These are phyloP conservation scores for Talaromyces verruculosus DNA, from an alignment of 2,329 filamentous ascomycete genomes.

Conservation along the genomic window DNA sequence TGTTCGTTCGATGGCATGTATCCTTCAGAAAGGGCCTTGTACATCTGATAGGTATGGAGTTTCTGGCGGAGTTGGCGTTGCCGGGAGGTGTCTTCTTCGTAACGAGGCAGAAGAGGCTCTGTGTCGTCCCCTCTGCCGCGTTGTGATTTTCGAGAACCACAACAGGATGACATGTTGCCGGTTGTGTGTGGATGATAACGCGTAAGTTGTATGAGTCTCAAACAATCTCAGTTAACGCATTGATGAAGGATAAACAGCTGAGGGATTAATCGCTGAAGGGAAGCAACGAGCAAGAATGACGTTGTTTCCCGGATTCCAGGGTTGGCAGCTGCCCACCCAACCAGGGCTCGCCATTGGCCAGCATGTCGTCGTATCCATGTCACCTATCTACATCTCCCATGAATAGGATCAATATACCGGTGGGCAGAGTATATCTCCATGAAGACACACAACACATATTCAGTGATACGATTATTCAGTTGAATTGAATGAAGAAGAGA, in stretches of 20 bases:
- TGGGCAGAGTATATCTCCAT: neutral
- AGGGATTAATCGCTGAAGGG: neutral
- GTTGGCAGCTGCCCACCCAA: conserved; percentile 16
- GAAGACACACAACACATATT: neutral
- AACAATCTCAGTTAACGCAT: neutral
- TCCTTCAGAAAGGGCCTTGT: conserved; percentile 75
- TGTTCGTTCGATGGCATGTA: conserved; percentile 94
- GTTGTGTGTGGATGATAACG: neutral
- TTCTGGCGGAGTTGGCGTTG: conserved; percentile 82
- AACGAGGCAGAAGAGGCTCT: conserved; percentile 77
- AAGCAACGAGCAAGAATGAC: conserved; percentile 15
- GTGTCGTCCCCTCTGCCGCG: conserved; percentile 58
- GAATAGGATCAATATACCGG: neutral
- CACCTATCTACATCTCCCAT: neutral
- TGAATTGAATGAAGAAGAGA: neutral
- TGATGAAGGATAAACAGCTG: neutral
- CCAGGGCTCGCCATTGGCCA: neutral
- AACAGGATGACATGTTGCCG: conserved; percentile 61
- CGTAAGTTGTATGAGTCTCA: neutral
- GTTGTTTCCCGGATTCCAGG: conserved; percentile 12
- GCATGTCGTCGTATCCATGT: neutral
- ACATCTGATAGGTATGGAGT: conserved; percentile 90
- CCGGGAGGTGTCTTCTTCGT: conserved; percentile 69
- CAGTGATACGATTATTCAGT: neutral
- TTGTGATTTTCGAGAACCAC: conserved; percentile 55